Evolutionary conservation across 441 rosid species (phyloP), one percentile per base, ranked within the genome.

Genomic region (Lepidium campestre): DNA sequence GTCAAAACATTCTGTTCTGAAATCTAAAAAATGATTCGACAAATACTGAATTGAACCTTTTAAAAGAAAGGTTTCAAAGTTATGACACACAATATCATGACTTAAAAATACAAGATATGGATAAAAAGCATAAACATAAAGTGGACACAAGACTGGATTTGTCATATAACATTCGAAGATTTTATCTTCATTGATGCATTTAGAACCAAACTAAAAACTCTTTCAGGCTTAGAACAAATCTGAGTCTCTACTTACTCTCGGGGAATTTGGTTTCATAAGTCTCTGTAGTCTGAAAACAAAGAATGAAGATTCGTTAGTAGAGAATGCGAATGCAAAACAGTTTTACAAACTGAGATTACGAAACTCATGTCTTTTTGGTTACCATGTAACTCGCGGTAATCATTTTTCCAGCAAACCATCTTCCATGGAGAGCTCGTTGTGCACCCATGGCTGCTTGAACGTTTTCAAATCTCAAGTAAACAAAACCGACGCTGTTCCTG

Each of bases 401-500:
- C 99, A 94, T 89, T 79, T 94, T 91, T 48, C 94, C 98, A 7
- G 98, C 99, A 78, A 91, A 94, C 98, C 99, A 91, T 79, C 99
- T 82, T 23, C 99, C 99, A 57, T 94, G 99, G 25, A 94, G 91
- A 6, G 96, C 88, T 9, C 80, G 90, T 36, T 88, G 98, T 0
- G 98, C 97, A 15, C 53, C 77, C 25, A 76, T 58, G 14, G 98
- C 96, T 71, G 90, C 72, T 63, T 88, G 83, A 2, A 78, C 18
- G 44, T 82, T 84, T 71, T 83, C 91, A 34, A 94, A 91, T 57
- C 80, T 80, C 76, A 91, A 68, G 79, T 88, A 94, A 20, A 91
- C 99, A 70, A 88, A 88, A 27, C 98, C 99, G 10, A 86, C 79
- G 60, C 83, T 86, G 61, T 88, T 77, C 84, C 99, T 94, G 91